These are phyloP conservation scores for Venturia oleaginea DNA, from an alignment of 2,329 filamentous ascomycete species.

Conservation along the genomic window DNA sequence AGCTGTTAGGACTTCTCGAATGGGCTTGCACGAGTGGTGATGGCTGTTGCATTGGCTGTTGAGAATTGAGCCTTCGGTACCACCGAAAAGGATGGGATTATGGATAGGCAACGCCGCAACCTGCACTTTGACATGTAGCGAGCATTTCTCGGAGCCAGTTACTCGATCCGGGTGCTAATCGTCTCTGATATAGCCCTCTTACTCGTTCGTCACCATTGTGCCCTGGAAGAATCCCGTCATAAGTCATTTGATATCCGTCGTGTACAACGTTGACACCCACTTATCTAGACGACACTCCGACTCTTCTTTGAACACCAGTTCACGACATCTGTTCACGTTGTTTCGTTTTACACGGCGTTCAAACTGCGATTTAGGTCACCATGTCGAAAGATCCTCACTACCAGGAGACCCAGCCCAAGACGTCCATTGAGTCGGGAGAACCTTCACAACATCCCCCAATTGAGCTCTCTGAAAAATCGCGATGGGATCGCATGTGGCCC, in stretches of 20 bases:
- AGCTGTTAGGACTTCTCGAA: background rate
- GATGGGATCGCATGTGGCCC: slow-evolving; percentile 13
- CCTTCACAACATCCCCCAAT: background rate
- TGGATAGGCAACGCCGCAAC: background rate
- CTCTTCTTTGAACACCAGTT: background rate
- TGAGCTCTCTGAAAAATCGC: slow-evolving; percentile 10
- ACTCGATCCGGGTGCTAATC: too few species aligned
- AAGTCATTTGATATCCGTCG: background rate
- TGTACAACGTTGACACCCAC: background rate
- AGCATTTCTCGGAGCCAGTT: background rate
- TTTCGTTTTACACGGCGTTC: background rate
- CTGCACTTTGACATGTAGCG: background rate
- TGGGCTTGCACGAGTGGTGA: background rate
- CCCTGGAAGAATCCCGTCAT: background rate
- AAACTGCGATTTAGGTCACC: background rate
- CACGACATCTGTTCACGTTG: background rate
- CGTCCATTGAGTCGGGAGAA: background rate
- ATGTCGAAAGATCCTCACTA: slow-evolving; percentile 1
- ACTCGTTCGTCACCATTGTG: background rate
- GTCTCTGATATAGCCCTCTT: background rate
- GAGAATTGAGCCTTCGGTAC: background rate
- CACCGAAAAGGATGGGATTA: background rate
- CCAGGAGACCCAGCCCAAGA: background rate
- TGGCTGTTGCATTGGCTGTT: background rate
- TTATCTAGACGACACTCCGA: background rate